Conservation (phyloP, 1,284 basidiomycete species). For the Rhodotorula sp. region DNA sequence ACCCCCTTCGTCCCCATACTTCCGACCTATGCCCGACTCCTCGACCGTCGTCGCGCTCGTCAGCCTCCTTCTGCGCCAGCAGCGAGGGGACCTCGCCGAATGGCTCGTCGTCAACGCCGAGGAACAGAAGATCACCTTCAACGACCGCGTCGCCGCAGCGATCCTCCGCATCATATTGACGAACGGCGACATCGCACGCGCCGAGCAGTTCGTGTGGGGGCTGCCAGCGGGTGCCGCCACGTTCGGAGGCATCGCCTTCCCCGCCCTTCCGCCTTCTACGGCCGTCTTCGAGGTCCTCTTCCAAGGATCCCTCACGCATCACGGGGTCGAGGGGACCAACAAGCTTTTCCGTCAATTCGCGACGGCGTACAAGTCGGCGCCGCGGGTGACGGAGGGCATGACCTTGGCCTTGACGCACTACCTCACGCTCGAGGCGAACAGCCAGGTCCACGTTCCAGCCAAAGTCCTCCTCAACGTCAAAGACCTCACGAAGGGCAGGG, state of each 20-base stretch:
- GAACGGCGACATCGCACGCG: conserved; percentile 11
- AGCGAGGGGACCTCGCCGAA: conserved; percentile 18
- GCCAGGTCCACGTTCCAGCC: conserved; percentile 1
- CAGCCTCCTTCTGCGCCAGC: conserved; percentile 16
- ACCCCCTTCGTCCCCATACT: too few relatives aligned
- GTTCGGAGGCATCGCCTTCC: conserved; percentile 4
- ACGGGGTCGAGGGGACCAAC: conserved; percentile 21
- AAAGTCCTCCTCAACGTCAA: conserved; percentile 20
- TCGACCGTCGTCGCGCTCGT: conserved; percentile 28
- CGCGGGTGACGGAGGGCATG: conserved; percentile 28
- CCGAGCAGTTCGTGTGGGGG: conserved; percentile 19
- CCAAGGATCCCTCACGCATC: conserved; percentile 16
- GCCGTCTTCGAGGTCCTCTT: conserved; percentile 25
- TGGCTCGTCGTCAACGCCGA: conserved; percentile 12
- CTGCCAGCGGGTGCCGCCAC: conserved; percentile 11
- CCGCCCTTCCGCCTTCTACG: neutral
- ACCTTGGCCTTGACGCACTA: conserved; percentile 22
- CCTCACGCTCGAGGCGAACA: conserved; percentile 17
- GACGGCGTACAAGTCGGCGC: neutral
- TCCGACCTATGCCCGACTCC: conserved; percentile 22
- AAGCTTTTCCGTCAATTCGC: conserved; percentile 12
- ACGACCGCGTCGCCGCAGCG: conserved; percentile 17
- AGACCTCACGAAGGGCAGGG: conserved; percentile 12
- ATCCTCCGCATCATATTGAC: conserved; percentile 17
- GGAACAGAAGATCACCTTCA: neutral